Evolutionary conservation across 1,284 basidiomycete species (phyloP).

Genomic region (Puccinia triticina): DNA sequence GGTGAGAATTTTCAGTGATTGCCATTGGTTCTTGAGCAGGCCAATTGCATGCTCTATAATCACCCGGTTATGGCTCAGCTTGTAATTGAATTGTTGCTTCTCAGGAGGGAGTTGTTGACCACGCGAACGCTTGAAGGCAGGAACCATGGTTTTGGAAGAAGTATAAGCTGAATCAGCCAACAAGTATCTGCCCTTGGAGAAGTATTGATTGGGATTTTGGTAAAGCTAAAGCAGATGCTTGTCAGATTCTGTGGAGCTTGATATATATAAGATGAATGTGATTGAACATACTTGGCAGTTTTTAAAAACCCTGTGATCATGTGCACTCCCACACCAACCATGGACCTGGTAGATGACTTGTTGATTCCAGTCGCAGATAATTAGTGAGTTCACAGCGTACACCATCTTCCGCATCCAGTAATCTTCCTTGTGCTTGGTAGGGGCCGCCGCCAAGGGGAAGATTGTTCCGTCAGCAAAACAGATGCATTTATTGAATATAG

Average conservation of each 20-base stretch:
- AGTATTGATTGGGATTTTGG: background rate
- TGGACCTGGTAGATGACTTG: slow-evolving; percentile 18
- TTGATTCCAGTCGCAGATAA: background rate
- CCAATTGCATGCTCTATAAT: slow-evolving; percentile 28
- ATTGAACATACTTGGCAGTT: background rate
- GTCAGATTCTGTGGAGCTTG: background rate
- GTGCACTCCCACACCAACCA: slow-evolving; percentile 26
- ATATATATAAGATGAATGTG: background rate
- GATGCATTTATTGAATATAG: too few species aligned
- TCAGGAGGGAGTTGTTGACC: background rate
- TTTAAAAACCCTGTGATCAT: background rate
- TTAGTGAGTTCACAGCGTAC: slow-evolving; percentile 9
- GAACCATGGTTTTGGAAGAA: background rate
- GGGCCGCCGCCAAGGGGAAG: too few species aligned
- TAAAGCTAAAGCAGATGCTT: background rate
- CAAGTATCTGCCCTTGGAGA: slow-evolving; percentile 7
- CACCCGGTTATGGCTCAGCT: slow-evolving; percentile 15
- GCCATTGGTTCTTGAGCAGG: slow-evolving; percentile 25
- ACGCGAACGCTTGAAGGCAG: slow-evolving; percentile 2
- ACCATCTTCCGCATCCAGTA: slow-evolving; percentile 2
- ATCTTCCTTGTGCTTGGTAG: slow-evolving; percentile 4
- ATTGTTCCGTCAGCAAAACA: too few species aligned
- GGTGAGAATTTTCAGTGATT: background rate
- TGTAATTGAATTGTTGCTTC: slow-evolving; percentile 25
- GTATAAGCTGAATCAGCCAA: slow-evolving; percentile 34